Evolutionary conservation across 805 yeast species (phyloP).

Genomic region (Starmerella gropengiesseri): DNA sequence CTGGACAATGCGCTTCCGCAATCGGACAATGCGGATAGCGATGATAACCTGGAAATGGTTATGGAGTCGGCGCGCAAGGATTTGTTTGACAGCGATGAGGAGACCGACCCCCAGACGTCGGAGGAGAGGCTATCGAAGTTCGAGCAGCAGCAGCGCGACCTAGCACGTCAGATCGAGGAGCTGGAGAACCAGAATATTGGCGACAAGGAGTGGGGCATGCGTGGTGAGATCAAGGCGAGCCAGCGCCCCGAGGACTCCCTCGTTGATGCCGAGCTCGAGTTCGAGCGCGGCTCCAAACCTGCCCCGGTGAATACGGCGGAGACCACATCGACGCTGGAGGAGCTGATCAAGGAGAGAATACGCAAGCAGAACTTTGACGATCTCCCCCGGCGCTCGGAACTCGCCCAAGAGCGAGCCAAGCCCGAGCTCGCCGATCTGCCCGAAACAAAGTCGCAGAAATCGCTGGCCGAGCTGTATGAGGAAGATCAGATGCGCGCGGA

Average conservation of each 20-base stretch:
- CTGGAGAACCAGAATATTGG: conserved; percentile 82
- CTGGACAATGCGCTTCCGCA: conserved; percentile 16
- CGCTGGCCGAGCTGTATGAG: conserved; percentile 85
- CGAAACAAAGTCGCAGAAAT: conserved; percentile 74
- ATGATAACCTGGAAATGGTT: conserved; percentile 16
- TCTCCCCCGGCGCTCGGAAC: conserved; percentile 47
- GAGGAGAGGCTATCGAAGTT: conserved; percentile 52
- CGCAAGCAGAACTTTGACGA: conserved; percentile 71
- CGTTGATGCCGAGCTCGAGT: conserved; percentile 53
- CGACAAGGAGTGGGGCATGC: conserved; percentile 86
- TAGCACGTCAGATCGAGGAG: conserved; percentile 65
- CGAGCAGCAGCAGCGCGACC: conserved; percentile 68
- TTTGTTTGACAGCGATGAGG: conserved; percentile 38
- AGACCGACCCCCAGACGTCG: conserved; percentile 53
- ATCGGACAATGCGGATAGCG: conserved; percentile 20
- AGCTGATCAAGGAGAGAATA: conserved; percentile 74
- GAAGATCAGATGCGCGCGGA: conserved; percentile 49
- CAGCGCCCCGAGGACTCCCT: conserved; percentile 79
- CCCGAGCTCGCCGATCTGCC: conserved; percentile 49
- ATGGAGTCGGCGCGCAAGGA: conserved; percentile 30
- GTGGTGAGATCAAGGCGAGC: conserved; percentile 77
- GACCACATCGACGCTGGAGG: conserved; percentile 76
- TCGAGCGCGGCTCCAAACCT: conserved; percentile 88
- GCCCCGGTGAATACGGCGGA: conserved; percentile 91
- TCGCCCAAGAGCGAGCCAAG: conserved; percentile 30